Conservation (phyloP, 2,329 filamentous ascomycete genomes). For the Colletotrichum lini region DNA sequence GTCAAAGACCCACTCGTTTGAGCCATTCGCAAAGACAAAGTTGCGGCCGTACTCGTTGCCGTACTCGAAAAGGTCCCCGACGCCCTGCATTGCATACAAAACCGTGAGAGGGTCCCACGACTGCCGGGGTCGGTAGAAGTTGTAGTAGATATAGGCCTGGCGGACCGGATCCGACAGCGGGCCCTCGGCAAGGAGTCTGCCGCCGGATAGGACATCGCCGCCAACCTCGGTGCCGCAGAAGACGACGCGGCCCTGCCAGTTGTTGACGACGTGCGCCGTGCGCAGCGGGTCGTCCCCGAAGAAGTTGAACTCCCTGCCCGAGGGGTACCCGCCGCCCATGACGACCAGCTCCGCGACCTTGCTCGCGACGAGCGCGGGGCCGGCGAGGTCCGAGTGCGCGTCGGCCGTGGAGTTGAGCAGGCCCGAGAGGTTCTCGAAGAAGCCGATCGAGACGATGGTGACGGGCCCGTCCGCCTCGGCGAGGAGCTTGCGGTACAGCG, state of each 20-base stretch:
- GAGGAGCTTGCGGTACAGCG: slow-evolving; percentile 61
- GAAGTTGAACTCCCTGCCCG: slow-evolving; percentile 65
- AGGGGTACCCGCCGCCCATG: slow-evolving; percentile 67
- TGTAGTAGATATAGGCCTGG: slow-evolving; percentile 58
- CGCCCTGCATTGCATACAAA: slow-evolving; percentile 56
- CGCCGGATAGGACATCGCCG: slow-evolving; percentile 57
- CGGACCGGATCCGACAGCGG: slow-evolving; percentile 53
- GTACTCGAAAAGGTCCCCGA: slow-evolving; percentile 54
- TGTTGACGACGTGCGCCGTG: slow-evolving; percentile 61
- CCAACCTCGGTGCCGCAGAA: slow-evolving; percentile 63
- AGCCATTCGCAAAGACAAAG: slow-evolving; percentile 55
- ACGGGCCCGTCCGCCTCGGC: slow-evolving; percentile 58
- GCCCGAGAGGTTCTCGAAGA: slow-evolving; percentile 62
- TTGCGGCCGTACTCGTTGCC: slow-evolving; percentile 59
- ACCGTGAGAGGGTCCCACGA: slow-evolving; percentile 61
- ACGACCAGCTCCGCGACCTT: slow-evolving; percentile 66
- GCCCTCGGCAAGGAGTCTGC: slow-evolving; percentile 50
- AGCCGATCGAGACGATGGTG: slow-evolving; percentile 61
- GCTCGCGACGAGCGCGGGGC: slow-evolving; percentile 55
- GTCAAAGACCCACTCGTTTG: slow-evolving; percentile 60
- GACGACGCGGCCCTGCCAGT: slow-evolving; percentile 57
- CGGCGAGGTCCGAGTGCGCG: slow-evolving; percentile 54
- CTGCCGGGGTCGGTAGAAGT: slow-evolving; percentile 50
- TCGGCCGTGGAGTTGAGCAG: slow-evolving; percentile 62
- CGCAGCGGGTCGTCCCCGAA: slow-evolving; percentile 54